Conservation (phyloP, 257 asterid species). For the Gynochthodes officinalis region DNA sequence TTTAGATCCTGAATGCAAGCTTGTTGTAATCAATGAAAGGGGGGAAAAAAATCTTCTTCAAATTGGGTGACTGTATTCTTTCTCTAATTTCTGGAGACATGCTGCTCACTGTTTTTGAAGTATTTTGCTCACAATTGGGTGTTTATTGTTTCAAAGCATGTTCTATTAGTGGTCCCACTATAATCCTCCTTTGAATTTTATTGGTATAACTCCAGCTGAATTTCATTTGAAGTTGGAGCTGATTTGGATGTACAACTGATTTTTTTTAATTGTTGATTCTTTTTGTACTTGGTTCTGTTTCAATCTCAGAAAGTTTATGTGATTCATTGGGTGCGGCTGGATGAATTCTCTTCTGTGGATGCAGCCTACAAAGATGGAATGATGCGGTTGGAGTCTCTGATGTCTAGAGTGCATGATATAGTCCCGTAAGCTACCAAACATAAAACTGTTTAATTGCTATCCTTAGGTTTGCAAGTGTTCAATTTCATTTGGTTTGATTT, state of each 20-base stretch:
- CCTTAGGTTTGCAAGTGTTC: conserved; percentile 9
- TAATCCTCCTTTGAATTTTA: not conserved
- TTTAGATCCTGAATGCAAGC: not conserved
- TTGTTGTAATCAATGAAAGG: not conserved
- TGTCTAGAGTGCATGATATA: conserved; percentile 85
- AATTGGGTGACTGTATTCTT: not conserved
- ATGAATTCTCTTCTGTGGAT: conserved; percentile 63
- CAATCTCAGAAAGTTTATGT: conserved; percentile 74
- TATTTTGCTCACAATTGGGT: not conserved
- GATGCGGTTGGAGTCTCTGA: conserved; percentile 60
- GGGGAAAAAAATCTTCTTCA: not conserved
- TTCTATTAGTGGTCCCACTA: not conserved
- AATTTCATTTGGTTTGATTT: conserved; percentile 15
- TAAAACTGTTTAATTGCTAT: not conserved
- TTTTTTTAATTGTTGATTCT: not conserved
- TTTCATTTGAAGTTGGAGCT: no score
- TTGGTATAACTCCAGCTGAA: not conserved
- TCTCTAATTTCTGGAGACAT: not conserved
- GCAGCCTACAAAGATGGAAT: conserved; percentile 82
- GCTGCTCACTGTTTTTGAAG: not conserved
- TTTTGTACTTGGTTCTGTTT: conserved; percentile 9
- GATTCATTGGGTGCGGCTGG: conserved; percentile 96
- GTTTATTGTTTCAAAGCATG: no score
- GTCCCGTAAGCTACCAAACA: conserved; percentile 49
- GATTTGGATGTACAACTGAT: no score